phyloP scores from a whole-genome alignment of 106 monocot genomes.

The Gastrodia elata region DNA sequence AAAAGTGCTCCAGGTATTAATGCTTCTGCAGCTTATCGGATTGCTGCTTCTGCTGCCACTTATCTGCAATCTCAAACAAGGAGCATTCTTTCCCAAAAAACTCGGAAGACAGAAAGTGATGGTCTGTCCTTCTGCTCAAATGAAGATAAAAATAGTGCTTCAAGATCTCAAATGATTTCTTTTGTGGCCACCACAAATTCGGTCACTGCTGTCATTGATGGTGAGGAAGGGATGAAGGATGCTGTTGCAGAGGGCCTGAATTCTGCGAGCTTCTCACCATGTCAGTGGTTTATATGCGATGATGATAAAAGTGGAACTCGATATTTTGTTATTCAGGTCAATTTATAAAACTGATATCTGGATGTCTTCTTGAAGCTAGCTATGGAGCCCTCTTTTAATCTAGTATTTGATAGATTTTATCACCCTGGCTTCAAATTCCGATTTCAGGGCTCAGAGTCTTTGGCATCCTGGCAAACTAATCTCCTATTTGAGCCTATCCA shows the following conservation, averaged over 20 bases:
- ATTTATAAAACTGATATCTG: background rate
- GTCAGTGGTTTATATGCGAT: constrained; percentile 86
- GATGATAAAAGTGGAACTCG: constrained; percentile 54
- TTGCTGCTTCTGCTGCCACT: constrained; percentile 61
- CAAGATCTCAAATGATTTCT: constrained; percentile 24
- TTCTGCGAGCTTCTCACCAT: constrained; percentile 42
- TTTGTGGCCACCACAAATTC: constrained; percentile 69
- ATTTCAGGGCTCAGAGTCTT: constrained; percentile 76
- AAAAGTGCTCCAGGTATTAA: constrained; percentile 8
- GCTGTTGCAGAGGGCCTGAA: constrained; percentile 67
- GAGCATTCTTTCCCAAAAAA: constrained; percentile 29
- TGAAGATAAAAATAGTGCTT: background rate
- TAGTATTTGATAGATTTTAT: background rate
- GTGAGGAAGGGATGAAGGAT: constrained; percentile 58
- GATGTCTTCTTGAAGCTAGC: background rate
- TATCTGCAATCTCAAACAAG: constrained; percentile 37
- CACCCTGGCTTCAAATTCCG: background rate
- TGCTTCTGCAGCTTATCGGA: constrained; percentile 21
- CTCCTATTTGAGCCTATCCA: constrained; percentile 88
- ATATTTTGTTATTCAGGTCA: constrained; percentile 88
- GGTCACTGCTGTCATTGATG: constrained; percentile 74
- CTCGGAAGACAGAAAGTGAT: background rate
- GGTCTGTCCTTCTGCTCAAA: background rate
- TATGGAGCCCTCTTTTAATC: background rate
- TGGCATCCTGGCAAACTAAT: constrained; percentile 91